Base-by-base conservation (phyloP, 2,329 filamentous ascomycete genomes). In the Aureobasidium sp. region DNA sequence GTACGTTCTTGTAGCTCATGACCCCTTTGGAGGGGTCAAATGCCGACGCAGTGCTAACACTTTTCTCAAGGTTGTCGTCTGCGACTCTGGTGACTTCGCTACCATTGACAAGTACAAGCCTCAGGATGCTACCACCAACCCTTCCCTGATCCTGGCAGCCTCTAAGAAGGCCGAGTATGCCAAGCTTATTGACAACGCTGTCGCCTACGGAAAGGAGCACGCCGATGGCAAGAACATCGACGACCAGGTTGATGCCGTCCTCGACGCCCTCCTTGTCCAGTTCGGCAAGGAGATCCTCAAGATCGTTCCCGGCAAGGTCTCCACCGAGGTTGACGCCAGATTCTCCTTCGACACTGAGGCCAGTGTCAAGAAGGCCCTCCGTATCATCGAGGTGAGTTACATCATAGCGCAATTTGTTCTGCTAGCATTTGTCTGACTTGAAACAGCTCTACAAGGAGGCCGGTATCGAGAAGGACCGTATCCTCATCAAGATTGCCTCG, bases 31-130 rank as follows among this genome's bases (percentile, higher is more conserved):
- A 51, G 49, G 55, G 55, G 53, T 58, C 47, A 44, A 36, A 20
- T 45, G 41, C 39, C 31, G 44, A 58, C 41, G 42, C 52, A 57
- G 34, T 42, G 47, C 65, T 64, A 58, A 65, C 45, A 29, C 59
- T 27, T 22, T 29, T 29, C 52, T 59, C 48, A 74, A 94, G 91
- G 89, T 90, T 68, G 94, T 97, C 75, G 94, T 97, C 78, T 93
- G 89, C 78, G 94, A 97, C 83, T 96, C 93, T 79, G 94, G 92
- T 87, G 88, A 81, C 74, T 78, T 79, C 69, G 77, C 80, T 86
- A 92, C 92, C 78, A 99, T 99, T 78, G 92, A 84, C 83, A 97
- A 97, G 84, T 99, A 99, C 87, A 96, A 96, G 87, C 94, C 94
- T 68, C 92, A 99, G 84, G 94, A 99, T 90, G 94, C 94, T 75